Base-by-base conservation (phyloP, 129 eudicot genomes). In the Apium graveolens region DNA sequence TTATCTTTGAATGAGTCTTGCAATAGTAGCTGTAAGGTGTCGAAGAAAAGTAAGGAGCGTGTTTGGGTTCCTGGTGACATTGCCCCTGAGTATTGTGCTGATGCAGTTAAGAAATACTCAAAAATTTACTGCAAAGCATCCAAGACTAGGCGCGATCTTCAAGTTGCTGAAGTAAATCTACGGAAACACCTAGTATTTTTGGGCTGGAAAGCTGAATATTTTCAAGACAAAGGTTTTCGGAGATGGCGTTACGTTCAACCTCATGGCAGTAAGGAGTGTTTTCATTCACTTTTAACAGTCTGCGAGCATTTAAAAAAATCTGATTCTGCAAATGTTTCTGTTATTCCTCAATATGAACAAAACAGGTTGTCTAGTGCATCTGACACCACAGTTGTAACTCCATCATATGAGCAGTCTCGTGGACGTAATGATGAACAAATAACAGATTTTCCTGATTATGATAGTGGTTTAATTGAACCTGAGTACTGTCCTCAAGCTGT, bases 121-220 rank as follows among this genome's bases (percentile, higher is more conserved):
- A 73, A 83, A 55, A 2, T 73, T 21, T 53, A 53, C 27, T 8
- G 12, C 46, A 53, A 53, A 53, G 17, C 29, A 7, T 12, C 21
- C 57, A 24, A 60, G 32, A 60, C 6, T 46, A 39, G 55, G 57
- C 5, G n/a, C 0, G 6, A 26, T 43, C 32, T 6, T 21, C 26
- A 81, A 11, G 76, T 73, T 76, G 46, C 8, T 57, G 10, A n/a
- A 3, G 45, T 39, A 32, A 77, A 89, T 32, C 80, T 76, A 14
- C 82, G 90, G 73, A 82, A 83, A 70, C 96, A 92, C 85, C 87
- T 96, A 21, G 76, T 74, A 29, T 83, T 71, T 87, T 41, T 92
- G 78, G 96, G 95, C 46, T 92, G 96, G 95, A 85, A 79, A 79
- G 46, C 92, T 26, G 89, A 90, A 72, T 37, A n/a, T 38, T 32